A percentile compares a stretch with the other conserved stretches of the same genome.
Conservation (phyloP, 1,284 basidiomycete species). For the Fistulinella staudtii region DNA sequence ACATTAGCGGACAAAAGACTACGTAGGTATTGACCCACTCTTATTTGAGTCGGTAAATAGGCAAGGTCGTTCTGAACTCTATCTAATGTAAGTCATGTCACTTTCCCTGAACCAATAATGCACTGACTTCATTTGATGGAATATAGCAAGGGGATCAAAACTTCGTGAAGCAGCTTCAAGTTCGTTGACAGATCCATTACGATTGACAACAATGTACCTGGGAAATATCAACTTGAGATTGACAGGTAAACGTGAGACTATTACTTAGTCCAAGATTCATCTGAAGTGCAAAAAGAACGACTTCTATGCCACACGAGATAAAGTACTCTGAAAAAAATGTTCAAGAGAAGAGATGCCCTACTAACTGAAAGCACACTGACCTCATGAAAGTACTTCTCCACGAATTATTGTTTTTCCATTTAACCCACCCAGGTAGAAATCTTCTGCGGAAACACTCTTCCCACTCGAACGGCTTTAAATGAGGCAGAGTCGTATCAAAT, state of each 20-base stretch:
- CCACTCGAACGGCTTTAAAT: conserved; percentile 61
- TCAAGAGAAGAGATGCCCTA: conserved; percentile 1
- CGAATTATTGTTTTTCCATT: conserved; percentile 57
- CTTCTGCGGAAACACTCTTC: conserved; percentile 64
- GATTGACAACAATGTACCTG: conserved; percentile 70
- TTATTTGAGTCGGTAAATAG: conserved; percentile 58
- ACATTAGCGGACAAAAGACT: conserved; percentile 11
- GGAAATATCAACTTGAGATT: background rate
- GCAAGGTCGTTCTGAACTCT: conserved; percentile 63
- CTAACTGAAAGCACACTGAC: conserved; percentile 34
- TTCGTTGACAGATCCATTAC: conserved; percentile 69
- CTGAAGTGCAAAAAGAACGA: conserved; percentile 62
- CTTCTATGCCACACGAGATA: conserved; percentile 63
- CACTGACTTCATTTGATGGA: conserved; percentile 70
- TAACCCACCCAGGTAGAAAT: conserved; percentile 68
- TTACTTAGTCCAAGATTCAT: conserved; percentile 79
- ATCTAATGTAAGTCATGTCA: background rate
- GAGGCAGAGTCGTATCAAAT: conserved; percentile 62
- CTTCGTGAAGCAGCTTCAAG: conserved; percentile 60
- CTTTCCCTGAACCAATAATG: background rate
- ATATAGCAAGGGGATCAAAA: conserved; percentile 61
- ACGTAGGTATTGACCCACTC: conserved; percentile 38
- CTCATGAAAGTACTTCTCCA: conserved; percentile 64
- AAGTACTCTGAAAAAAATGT: conserved; percentile 43
- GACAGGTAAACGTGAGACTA: conserved; percentile 12